Percentiles rank a stretch among this genome's conserved stretches.
These are phyloP conservation scores for Sporothrix schenckii DNA, from an alignment of 2,329 filamentous ascomycete genomes.

Conservation along the genomic window DNA sequence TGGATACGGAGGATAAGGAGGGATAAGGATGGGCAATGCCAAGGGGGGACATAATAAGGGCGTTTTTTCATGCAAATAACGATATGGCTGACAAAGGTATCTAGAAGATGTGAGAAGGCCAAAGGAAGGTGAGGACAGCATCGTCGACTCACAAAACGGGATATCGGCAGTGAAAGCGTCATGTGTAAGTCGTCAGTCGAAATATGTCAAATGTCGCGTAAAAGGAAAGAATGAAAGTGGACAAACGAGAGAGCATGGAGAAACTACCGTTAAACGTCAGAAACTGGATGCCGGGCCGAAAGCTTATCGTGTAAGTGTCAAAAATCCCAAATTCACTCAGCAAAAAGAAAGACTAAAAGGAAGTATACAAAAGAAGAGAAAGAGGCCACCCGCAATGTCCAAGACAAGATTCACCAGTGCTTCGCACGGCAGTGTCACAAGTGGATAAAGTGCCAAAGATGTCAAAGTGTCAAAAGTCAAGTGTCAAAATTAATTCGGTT, in stretches of 20 bases:
- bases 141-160: not conserved
- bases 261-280: not conserved
- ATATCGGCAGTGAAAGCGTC: not conserved
- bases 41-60: not conserved
- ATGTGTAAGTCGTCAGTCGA: too few species aligned
- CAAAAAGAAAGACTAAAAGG: too few species aligned
- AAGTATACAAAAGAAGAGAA: too few species aligned
- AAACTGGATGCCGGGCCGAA: not conserved
- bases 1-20: not conserved
- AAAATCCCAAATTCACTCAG: not conserved
- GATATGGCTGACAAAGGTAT: not conserved
- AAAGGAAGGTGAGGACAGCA: not conserved
- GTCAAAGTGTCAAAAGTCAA: not conserved
- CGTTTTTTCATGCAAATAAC: conserved; percentile 20
- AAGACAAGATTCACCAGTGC: too few species aligned
- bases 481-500: not conserved
- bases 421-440: too few species aligned
- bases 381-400: not conserved
- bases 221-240: not conserved
- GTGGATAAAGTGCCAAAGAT: too few species aligned
- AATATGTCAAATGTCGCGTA: too few species aligned
- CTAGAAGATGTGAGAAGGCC: not conserved
- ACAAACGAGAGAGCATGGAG: not conserved
- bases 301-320: conserved; percentile 1
- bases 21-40: conserved; percentile 9